phyloP scores from a whole-genome alignment of 345 rosid species.

The Salix purpurea region DNA sequence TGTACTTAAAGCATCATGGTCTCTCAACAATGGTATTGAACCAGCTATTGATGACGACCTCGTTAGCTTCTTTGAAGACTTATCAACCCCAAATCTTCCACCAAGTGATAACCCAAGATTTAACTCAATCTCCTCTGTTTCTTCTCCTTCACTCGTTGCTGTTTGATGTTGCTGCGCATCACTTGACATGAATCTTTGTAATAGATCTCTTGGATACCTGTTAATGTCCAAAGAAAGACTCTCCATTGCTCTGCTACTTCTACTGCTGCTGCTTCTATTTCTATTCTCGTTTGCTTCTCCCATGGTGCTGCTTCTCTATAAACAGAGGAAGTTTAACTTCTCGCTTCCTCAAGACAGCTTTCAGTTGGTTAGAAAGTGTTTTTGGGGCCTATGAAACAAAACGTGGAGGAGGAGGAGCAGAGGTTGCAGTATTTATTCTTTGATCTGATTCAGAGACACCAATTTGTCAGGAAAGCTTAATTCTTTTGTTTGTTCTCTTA shows the following conservation, averaged over 20 bases:
- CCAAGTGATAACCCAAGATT: constrained; percentile 84
- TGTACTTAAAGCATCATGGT: constrained; percentile 19
- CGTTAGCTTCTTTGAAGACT: constrained; percentile 45
- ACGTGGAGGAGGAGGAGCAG: neutral
- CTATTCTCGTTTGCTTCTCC: constrained; percentile 45
- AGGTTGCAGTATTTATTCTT: neutral
- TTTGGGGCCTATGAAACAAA: constrained; percentile 11
- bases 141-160: constrained; percentile 26
- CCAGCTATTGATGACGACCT: constrained; percentile 80
- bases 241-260: constrained; percentile 44
- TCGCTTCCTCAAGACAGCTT: neutral
- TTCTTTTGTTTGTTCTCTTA: neutral
- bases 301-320: constrained; percentile 29
- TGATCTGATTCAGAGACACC: constrained; percentile 31
- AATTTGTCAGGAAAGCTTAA: constrained; percentile 7
- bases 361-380: neutral
- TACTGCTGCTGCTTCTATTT: constrained; percentile 16
- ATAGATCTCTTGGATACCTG: constrained; percentile 71
- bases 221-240: constrained; percentile 55
- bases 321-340: neutral
- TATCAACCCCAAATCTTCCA: constrained; percentile 86
- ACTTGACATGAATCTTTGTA: constrained; percentile 56
- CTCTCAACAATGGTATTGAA: constrained; percentile 34
- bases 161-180: constrained; percentile 17
- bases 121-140: constrained; percentile 56